Base-by-base conservation (phyloP, 2,329 filamentous ascomycete species). In the Didymella lethalis region DNA sequence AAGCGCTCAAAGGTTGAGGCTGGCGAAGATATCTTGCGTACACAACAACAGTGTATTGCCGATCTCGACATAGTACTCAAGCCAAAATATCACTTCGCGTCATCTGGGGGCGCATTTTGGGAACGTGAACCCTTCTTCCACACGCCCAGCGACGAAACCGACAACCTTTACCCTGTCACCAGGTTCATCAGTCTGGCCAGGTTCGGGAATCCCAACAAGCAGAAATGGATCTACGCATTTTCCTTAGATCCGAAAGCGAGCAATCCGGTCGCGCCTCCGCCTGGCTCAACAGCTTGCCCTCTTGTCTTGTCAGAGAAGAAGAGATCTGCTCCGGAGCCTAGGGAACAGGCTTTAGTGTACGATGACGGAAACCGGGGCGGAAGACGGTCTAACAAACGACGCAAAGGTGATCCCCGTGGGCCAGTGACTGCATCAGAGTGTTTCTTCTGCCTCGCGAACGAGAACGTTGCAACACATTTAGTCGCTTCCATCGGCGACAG, bases 71-170 rank as follows among this genome's bases (percentile, higher is more conserved):
- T 88, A 2, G 79, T 86, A 0, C 78, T 99, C 20, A 95, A 93
- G 75, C 95, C 95, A n/a, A 88, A 91, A 28, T 99, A 99, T 72
- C 93, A 98, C 76, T 88, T 98, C 70, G 88, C 91, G 1, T 82
- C 86, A 3, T 91, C 91, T 0, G 83, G 86, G 0, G 78, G 83
- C 7, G 88, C 88, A 68, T 94, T 91, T 78, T 98, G 89, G 75
- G 94, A 99, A 79, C 88, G 95, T 55, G 95, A 98, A 77, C 92
- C 94, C 0, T 99, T 97, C 80, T 88, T 95, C 71, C 89, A 96
- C 73, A 64, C 79, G 23, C 82, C 84, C 4, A 81, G 78, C 32
- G 82, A 75, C 23, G 75, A 75, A 18, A 73, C 84, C 38, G 78
- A 80, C 10, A 83, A 88, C 56, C 78, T 82, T 23, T 84, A 84